phyloP scores from a whole-genome alignment of 306 rosid genomes.

The Castanopsis chinensis region DNA sequence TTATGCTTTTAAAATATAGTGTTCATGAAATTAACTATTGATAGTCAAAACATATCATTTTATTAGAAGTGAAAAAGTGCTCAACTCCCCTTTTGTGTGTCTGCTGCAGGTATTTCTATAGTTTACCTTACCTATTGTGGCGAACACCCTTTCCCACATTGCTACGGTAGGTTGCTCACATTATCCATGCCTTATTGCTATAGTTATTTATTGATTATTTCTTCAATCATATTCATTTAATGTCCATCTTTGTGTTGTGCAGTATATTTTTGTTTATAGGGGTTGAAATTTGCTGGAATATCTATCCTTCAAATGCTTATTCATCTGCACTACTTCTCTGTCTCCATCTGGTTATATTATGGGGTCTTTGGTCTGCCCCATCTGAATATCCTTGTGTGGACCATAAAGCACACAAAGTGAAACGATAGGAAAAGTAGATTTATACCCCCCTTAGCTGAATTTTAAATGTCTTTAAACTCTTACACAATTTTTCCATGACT shows the following conservation, averaged over 20 bases:
- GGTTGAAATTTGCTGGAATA: conserved; percentile 88
- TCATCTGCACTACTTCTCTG: conserved; percentile 63
- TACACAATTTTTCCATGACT: background rate
- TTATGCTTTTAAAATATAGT: background rate
- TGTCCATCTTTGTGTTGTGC: conserved; percentile 24
- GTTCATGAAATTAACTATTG: background rate
- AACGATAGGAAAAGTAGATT: conserved; percentile 23
- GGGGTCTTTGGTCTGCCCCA: conserved; percentile 81
- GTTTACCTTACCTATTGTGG: conserved; percentile 87
- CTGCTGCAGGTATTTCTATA: conserved; percentile 78
- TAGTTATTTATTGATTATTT: background rate
- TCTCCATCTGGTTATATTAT: conserved; percentile 65
- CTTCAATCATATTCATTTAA: background rate
- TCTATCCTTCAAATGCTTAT: conserved; percentile 67
- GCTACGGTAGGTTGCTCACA: conserved; percentile 49
- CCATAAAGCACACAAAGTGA: conserved; percentile 40
- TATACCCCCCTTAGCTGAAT: background rate
- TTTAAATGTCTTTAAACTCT: background rate
- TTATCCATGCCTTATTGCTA: background rate
- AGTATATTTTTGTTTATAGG: conserved; percentile 73
- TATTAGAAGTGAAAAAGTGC: conserved; percentile 6
- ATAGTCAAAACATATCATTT: background rate
- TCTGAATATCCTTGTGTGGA: conserved; percentile 60
- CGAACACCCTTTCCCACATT: conserved; percentile 60
- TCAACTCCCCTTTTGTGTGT: conserved; percentile 21